Evolutionary conservation across 768 basidiomycete genomes (phyloP), one percentile per base, ranked within the genome.

Genomic region (Lyophyllum semitale): DNA sequence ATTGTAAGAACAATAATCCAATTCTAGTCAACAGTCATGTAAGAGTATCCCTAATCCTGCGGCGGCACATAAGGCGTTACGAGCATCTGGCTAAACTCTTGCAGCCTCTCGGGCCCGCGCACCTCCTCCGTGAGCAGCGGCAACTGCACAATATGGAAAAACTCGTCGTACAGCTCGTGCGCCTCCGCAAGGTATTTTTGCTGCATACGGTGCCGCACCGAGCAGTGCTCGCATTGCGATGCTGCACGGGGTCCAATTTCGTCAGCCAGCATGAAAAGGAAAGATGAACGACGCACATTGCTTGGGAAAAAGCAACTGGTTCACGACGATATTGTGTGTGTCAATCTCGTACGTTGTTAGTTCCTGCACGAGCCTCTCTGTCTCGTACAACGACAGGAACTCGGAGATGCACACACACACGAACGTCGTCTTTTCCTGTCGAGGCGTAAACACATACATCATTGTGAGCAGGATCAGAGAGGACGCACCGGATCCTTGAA

Each of bases 361-460:
- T 70, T 98, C 95, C 72, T 99, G 97, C 27, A 99, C 93, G 23
- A 99, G 82, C 26, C 97, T 91, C 72, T 99, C 97, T 25, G 97
- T 99, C 78, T 99, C 97, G 71, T 99, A 99, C 25, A 99, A 77
- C 13, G 95, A 97, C 62, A 98, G 75, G 82, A 99, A 98, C 71
- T 98, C 96, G 49, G 96, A 97, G 67, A 98, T 98, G 79, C 94
- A 94, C 49, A 98, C 96, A 65, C 97, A 98, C 63, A 99, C 90
- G 66, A 99, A 99, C 17, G 95, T 98, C 11, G 97, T 99, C 76
- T 95, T 96, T 75, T 99, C 97, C 93, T 50, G 35, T 18, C 8
- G 8, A 17, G 32, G 37, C 33, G 27, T 46, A 13, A 33, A 27
- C 13, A n/a, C 3, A 7, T 35, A n/a, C 12, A 9, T 48, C 33